Evolutionary conservation across 78 protist genomes (phyloP), one percentile per base, ranked within the genome.

Genomic region (Guillardia theta): DNA sequence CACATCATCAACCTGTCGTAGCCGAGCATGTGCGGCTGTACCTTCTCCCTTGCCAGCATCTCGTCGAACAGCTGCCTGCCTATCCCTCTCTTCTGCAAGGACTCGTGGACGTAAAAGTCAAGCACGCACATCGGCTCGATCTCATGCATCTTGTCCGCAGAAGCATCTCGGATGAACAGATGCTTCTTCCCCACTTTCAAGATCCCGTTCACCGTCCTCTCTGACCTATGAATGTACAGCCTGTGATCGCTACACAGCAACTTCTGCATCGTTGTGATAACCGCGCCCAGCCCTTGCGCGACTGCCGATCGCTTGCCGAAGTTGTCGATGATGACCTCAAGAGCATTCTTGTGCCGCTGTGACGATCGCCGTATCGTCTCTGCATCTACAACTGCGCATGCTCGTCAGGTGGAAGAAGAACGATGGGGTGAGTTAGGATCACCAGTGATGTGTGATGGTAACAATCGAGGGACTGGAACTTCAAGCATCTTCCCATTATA

Each of bases 31-130:
- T n/a, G n/a, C n/a, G n/a, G n/a, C n/a, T n/a, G n/a, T n/a, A n/a
- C n/a, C n/a, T n/a, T n/a, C n/a, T n/a, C n/a, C n/a, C n/a, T n/a
- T n/a, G n/a, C n/a, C n/a, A n/a, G n/a, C n/a, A n/a, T n/a, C n/a
- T n/a, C n/a, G n/a, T n/a, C n/a, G n/a, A n/a, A n/a, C n/a, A n/a
- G n/a, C n/a, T n/a, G n/a, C n/a, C n/a, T n/a, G n/a, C n/a, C n/a
- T n/a, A n/a, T n/a, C n/a, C n/a, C n/a, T n/a, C n/a, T n/a, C n/a
- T n/a, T n/a, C 76, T 95, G 97, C n/a, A 1, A 0, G 41, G 21
- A 1, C 94, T 95, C 95, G 48, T 62, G 90, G 46, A 95, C 97
- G 47, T 95, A 95, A 92, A 95, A 95, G 70, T 95, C 97, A 27
- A 95, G 93, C 48, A 94, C 95, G 41, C 97, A 95, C 27, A 95